Evolutionary conservation across 352 stramenopile species (phyloP), one percentile per base, ranked within the genome.

Genomic region (Pythium sp.): DNA sequence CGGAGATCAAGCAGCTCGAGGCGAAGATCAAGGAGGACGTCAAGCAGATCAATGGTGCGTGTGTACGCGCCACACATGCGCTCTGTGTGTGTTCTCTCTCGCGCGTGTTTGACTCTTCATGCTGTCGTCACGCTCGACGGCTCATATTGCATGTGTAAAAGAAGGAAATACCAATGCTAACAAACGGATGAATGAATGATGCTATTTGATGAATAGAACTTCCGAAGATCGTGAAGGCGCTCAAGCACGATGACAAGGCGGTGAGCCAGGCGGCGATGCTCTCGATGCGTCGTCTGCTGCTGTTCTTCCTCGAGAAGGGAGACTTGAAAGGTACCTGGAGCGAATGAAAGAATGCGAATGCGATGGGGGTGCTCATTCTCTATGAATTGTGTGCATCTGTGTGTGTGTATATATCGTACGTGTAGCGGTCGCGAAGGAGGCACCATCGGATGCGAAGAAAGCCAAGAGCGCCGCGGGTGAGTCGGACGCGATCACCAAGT

Each of bases 1-100:
- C 77, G 62, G 80, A 90, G 78, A 90, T 93, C 73, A 93, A 91
- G 83, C 86, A 94, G 78, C 74, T 96, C 46, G 88, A 96, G 67
- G 85, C 82, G 41, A 86, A 84, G 69, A 90, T 96, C 76, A 93
- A 94, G 71, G 86, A 93, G 64, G 81, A 94, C 76, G 83, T 93
- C 56, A 91, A 91, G 76, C 82, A 94, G 69, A 81, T 91, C 62
- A 96, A 96, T 63, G 84, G 84, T 90, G 64, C 34, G 65, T 60
- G 30, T 32, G 30, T 5, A 15, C 11, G 14, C 32, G 32, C 12
- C 14, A 15, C 8, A 14, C 18, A 8, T 5, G 5, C 18, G 2
- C 14, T 30, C 2, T 28, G 18, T 51, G 68, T 54, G 11, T 58
- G 38, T n/a, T 36, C 18, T 43, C 18, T 36, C 18, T 43, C 18